Conservation (phyloP, 1,284 basidiomycete species). For the Ustilago loliicola region DNA sequence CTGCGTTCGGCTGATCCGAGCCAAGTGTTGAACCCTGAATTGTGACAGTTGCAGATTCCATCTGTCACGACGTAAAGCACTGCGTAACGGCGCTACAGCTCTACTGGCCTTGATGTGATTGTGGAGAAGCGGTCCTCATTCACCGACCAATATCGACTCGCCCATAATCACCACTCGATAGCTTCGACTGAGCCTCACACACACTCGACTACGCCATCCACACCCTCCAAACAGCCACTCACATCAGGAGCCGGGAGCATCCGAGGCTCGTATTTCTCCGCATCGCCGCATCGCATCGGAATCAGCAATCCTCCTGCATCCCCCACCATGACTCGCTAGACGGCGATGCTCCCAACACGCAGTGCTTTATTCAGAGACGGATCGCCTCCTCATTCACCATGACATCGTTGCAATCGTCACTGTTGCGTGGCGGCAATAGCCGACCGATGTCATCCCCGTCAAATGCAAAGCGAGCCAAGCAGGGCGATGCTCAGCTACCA, state of each 20-base stretch:
- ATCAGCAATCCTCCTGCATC: background rate
- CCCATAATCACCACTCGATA: background rate
- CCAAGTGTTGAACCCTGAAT: background rate
- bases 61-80: background rate
- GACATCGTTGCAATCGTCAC: conserved; percentile 25
- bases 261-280: background rate
- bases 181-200: conserved; percentile 1
- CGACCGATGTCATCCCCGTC: conserved; percentile 5
- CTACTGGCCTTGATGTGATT: too few species aligned
- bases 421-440: conserved; percentile 19
- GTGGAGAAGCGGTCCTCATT: too few species aligned
- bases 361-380: too few species aligned
- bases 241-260: background rate
- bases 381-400: background rate
- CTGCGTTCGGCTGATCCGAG: background rate
- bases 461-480: conserved; percentile 18
- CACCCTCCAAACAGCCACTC: background rate
- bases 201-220: background rate
- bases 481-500: conserved; percentile 29
- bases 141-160: background rate
- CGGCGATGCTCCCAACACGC: background rate
- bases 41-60: background rate
- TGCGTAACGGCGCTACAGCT: background rate
- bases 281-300: background rate
- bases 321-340: conserved; percentile 16